These are phyloP conservation scores for Saitoella complicata DNA, from an alignment of 805 yeast species.

Conservation along the genomic window DNA sequence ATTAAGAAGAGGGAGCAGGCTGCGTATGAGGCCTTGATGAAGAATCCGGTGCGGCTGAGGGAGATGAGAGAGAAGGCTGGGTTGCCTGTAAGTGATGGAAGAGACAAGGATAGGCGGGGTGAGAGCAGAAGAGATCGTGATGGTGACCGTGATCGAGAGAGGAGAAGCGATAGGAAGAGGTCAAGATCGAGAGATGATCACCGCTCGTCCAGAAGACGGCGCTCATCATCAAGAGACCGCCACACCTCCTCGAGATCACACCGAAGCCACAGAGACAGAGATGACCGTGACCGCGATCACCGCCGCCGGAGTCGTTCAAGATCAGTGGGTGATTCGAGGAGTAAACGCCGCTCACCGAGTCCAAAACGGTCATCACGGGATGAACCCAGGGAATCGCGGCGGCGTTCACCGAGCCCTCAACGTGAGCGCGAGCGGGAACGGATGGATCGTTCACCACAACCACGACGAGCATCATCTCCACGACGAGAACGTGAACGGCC, in stretches of 20 bases:
- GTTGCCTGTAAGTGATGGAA: background rate
- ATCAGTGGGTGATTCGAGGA: too few relatives aligned
- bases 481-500: too few relatives aligned
- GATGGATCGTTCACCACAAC: too few relatives aligned
- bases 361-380: too few relatives aligned
- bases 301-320: too few relatives aligned
- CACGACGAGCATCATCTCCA: too few relatives aligned
- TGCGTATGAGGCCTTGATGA: conserved; percentile 7
- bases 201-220: background rate
- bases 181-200: conserved; percentile 2
- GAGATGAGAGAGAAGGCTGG: conserved; percentile 3
- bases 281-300: background rate
- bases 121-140: conserved; percentile 1
- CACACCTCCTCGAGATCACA: background rate
- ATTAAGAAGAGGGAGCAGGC: conserved; percentile 23
- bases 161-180: too few relatives aligned
- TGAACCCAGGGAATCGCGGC: too few relatives aligned
- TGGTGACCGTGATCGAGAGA: conserved; percentile 1
- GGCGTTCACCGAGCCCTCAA: too few relatives aligned
- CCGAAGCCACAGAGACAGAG: background rate
- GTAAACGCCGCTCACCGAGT: too few relatives aligned
- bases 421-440: too few relatives aligned
- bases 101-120: background rate
- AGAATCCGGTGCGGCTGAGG: conserved; percentile 9
- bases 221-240: conserved; percentile 2